phyloP scores from a whole-genome alignment of 768 basidiomycete genomes.

The Leccinum barrowsii region DNA sequence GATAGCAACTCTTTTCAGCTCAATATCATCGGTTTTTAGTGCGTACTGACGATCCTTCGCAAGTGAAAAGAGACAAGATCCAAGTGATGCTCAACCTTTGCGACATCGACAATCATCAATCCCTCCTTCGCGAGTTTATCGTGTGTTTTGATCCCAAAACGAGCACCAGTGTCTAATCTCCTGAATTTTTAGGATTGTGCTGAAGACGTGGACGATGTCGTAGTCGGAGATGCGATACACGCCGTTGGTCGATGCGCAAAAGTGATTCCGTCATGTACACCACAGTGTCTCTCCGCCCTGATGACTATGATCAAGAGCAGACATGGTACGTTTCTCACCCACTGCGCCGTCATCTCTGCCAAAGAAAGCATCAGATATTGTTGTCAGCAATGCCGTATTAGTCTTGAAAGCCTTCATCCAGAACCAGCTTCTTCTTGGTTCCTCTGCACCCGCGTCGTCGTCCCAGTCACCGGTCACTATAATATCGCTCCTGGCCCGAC shows the following conservation, averaged over 20 bases:
- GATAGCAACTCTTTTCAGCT: conserved; percentile 49
- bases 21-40: conserved; percentile 69
- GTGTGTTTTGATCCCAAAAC: conserved; percentile 42
- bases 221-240: conserved; percentile 69
- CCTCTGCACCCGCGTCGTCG: conserved; percentile 26
- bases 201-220: conserved; percentile 68
- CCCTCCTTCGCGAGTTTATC: conserved; percentile 78
- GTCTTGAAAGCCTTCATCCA: conserved; percentile 86
- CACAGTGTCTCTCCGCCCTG: conserved; percentile 71
- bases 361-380: conserved; percentile 48
- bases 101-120: conserved; percentile 60
- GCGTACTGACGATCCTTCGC: conserved; percentile 59
- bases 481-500: conserved; percentile 73
- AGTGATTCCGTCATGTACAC: conserved; percentile 61
- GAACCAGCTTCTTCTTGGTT: conserved; percentile 44
- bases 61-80: conserved; percentile 75
- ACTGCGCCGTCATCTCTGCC: not conserved
- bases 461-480: conserved; percentile 52
- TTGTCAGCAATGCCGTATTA: conserved; percentile 78
- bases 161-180: not conserved
- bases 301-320: conserved; percentile 76
- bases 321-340: conserved; percentile 49
- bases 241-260: conserved; percentile 78
- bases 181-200: conserved; percentile 61
- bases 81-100: conserved; percentile 65